Evolutionary conservation across 78 protist species (phyloP), one percentile per base, ranked within the genome.

Genomic region (Dictyostelium purpureum): DNA sequence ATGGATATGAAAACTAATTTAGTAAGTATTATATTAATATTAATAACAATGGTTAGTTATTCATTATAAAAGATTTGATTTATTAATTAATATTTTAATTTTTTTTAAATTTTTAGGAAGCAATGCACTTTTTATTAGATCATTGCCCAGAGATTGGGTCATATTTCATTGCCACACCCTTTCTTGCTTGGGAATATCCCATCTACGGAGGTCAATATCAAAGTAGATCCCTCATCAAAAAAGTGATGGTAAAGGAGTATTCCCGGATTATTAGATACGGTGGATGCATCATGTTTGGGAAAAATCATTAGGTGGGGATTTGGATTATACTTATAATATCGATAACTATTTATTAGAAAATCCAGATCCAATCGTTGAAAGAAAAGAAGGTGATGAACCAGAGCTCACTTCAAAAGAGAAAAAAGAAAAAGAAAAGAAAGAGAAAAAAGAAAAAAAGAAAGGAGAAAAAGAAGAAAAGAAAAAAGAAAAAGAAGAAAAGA

Each of bases 81-180:
- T 61, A 5, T 61, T 3, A 61, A 61, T 61, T 61, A 56, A 37
- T 19, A 12, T 56, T 21, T 2, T 37, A 35, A 18, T 56, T 56
- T 51, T 45, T 51, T 31, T n/a, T 18, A 52, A 35, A 12, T n/a
- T 19, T 76, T 16, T 56, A 76, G 77, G 88, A 65, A 66, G 2
- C 61, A 11, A 85, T 85, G 92, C 92, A 85, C 40, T 74, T 49
- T 61, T 47, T 85, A 31, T 61, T 85, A 21, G 82, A 85, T 73
- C 45, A 85, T 47, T 73, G 82, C 33, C 92, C 92, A 73, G 92
- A 85, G 92, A 37, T 59, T 85, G 82, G 92, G 82, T 6, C 75
- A 59, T 35, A 56, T 82, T 28, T 61, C 73, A 47, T 85, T 85
- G n/a, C n/a, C n/a, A n/a, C n/a, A n/a, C n/a, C n/a, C n/a, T n/a